Percentiles rank a stretch among this genome's conserved stretches.
phyloP scores from a whole-genome alignment of 2,329 filamentous ascomycete species.

The Alternaria sp. region DNA sequence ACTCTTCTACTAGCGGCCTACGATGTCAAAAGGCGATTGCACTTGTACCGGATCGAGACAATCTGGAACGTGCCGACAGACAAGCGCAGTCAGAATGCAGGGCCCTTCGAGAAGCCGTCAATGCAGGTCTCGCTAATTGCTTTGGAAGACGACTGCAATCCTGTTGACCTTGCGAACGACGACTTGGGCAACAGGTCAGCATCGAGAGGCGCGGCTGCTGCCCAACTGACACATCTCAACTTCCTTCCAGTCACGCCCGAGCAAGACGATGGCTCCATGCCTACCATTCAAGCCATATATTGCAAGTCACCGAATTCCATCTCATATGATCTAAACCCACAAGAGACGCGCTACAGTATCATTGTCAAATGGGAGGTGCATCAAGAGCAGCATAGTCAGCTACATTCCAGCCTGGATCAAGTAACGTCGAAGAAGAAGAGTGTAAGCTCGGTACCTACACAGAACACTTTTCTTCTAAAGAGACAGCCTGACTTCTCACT shows the following conservation, averaged over 20 bases:
- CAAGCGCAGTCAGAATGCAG: slow-evolving; percentile 62
- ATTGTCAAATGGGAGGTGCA: slow-evolving; percentile 83
- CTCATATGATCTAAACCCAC: slow-evolving; percentile 60
- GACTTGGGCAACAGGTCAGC: slow-evolving; percentile 37
- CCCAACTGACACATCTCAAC: slow-evolving; percentile 73
- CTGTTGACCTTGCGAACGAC: slow-evolving; percentile 33
- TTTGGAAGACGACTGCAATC: slow-evolving; percentile 45
- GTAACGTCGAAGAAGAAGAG: slow-evolving; percentile 71
- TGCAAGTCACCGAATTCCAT: slow-evolving; percentile 61
- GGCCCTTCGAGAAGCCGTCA: slow-evolving; percentile 50
- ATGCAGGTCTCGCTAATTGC: slow-evolving; percentile 43
- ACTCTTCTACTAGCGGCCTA: slow-evolving; percentile 71
- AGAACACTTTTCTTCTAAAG: slow-evolving; percentile 53
- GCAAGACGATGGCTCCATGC: slow-evolving; percentile 65
- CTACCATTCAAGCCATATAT: slow-evolving; percentile 76
- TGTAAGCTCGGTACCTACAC: slow-evolving; percentile 46
- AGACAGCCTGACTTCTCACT: slow-evolving; percentile 73
- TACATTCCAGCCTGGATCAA: slow-evolving; percentile 81
- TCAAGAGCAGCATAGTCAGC: slow-evolving; percentile 65
- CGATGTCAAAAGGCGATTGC: slow-evolving; percentile 75
- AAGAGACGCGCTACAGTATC: slow-evolving; percentile 73
- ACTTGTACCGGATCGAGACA: slow-evolving; percentile 75
- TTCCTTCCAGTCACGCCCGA: slow-evolving; percentile 74
- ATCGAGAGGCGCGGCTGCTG: slow-evolving; percentile 41
- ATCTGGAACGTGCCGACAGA: slow-evolving; percentile 72